Conservation (phyloP, 1,284 basidiomycete species). For the Pseudozyma tsukubaensis region DNA sequence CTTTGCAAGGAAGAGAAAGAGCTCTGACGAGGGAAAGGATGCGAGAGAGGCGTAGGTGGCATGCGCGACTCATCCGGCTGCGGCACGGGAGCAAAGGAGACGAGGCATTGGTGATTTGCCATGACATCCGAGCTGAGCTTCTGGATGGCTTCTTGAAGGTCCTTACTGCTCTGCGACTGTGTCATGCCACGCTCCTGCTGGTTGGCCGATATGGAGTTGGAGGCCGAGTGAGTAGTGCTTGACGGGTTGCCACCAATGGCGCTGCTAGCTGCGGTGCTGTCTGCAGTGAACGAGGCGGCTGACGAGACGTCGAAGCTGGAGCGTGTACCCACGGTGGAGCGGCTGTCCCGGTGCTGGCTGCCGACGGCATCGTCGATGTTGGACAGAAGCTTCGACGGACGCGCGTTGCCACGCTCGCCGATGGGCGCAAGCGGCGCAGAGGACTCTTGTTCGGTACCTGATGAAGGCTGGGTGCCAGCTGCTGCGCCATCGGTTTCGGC, state of each 20-base stretch:
- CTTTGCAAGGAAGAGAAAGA: conserved; percentile 48
- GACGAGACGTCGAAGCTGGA: conserved; percentile 60
- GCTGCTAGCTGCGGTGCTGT: conserved; percentile 59
- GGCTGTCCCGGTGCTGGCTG: conserved; percentile 54
- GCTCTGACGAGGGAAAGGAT: conserved; percentile 44
- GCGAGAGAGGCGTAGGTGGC: conserved; percentile 34
- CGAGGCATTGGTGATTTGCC: conserved; percentile 61
- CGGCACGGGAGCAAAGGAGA: conserved; percentile 53
- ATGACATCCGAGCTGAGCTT: conserved; percentile 60
- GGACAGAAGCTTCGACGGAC: conserved; percentile 24
- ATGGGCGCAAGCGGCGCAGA: conserved; percentile 34
- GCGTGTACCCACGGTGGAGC: conserved; percentile 58
- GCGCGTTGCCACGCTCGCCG: conserved; percentile 37
- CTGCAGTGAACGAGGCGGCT: conserved; percentile 50
- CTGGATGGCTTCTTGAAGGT: conserved; percentile 54
- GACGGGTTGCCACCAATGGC: conserved; percentile 40
- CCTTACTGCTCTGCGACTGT: conserved; percentile 52
- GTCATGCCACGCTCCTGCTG: conserved; percentile 36
- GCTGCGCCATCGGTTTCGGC: conserved; percentile 41
- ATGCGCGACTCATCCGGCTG: conserved; percentile 42
- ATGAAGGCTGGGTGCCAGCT: conserved; percentile 7
- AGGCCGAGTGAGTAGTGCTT: conserved; percentile 55
- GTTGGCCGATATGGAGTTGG: conserved; percentile 49
- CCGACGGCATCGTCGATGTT: conserved; percentile 27
- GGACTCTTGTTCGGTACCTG: conserved; percentile 16